Evolutionary conservation across 352 stramenopile species (phyloP), one percentile per base, ranked within the genome.

Genomic region (Aphanomyces cochlioides): DNA sequence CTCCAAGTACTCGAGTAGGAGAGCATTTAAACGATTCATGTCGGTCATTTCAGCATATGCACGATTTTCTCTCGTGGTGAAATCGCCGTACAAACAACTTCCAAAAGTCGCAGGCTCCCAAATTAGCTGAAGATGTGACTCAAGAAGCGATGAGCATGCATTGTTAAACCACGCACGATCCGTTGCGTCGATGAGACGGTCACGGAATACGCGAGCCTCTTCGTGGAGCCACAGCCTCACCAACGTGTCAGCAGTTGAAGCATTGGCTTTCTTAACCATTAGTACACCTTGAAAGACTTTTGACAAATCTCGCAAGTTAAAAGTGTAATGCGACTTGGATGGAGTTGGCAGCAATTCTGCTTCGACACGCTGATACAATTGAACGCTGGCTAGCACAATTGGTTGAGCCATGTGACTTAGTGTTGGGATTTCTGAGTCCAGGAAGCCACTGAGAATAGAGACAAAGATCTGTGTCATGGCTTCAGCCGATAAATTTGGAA

Each of bases 211-310:
- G 1, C 93, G 89, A 5, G 87, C 80, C 80, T 94, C 81, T 73
- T 98, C 93, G 67, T 98, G 93, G 1, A 97, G 74, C 93, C 93
- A 98, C 1, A 98, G 78, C 41, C 88, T 87, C 12, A 97, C 69
- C 15, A 98, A 60, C 8, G 74, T 82, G 43, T 93, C 84, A 76
- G 90, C 82, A 36, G 66, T 91, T 0, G 77, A 60, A 0, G 90
- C 77, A 47, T 90, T 88, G 6, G 90, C 85, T 36, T 87, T 90
- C 48, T 89, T 85, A n/a, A 95, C 78, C 92, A 98, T 98, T 36
- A 98, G 65, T 21, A 98, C 75, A 61, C 93, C 93, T 65, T 98
- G 92, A 63, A 98, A 97, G 7, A 98, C 88, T 67, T 97, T 97
- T 8, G 84, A 95, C 13, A 98, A 75, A 77, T 98, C 92, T 6